Percentiles rank a stretch among this genome's conserved stretches.
These are phyloP conservation scores for Ganoderma multipileum DNA, from an alignment of 1,284 basidiomycete species.

Conservation along the genomic window DNA sequence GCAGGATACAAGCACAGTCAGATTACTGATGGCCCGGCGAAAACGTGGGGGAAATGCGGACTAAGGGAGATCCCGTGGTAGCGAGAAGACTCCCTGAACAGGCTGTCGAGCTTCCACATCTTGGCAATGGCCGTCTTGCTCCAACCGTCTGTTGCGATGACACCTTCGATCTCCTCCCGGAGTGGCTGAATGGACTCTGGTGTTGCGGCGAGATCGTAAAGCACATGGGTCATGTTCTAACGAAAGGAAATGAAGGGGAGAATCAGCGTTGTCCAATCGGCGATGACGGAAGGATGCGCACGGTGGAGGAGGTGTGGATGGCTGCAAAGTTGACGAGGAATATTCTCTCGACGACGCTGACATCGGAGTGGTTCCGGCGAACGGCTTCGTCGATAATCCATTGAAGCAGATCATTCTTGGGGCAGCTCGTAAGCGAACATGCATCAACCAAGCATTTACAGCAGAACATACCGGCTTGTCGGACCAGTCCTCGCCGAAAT, in stretches of 20 bases:
- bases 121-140: constrained; percentile 50
- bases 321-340: constrained; percentile 42
- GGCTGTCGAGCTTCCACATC: constrained; percentile 58
- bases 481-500: constrained; percentile 31
- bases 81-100: constrained; percentile 55
- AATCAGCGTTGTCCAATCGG: no score
- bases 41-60: constrained; percentile 17
- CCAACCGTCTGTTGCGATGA: constrained; percentile 50
- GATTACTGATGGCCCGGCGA: background rate
- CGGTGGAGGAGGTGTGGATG: constrained; percentile 43
- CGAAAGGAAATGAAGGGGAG: background rate
- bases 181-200: constrained; percentile 49
- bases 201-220: constrained; percentile 50
- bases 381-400: constrained; percentile 39
- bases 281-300: constrained; percentile 11
- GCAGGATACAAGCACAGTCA: background rate
- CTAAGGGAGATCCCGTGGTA: constrained; percentile 38
- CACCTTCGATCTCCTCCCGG: constrained; percentile 51
- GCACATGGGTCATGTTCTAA: constrained; percentile 45
- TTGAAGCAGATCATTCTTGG: constrained; percentile 36
- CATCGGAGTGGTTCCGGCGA: constrained; percentile 17
- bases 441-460: background rate
- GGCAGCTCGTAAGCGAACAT: background rate
- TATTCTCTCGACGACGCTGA: constrained; percentile 34
- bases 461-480: constrained; percentile 35